Percentiles rank a stretch among this genome's conserved stretches.
Conservation (phyloP, 192 early-diverging fungal genomes). For the Pilaira anomala region DNA sequence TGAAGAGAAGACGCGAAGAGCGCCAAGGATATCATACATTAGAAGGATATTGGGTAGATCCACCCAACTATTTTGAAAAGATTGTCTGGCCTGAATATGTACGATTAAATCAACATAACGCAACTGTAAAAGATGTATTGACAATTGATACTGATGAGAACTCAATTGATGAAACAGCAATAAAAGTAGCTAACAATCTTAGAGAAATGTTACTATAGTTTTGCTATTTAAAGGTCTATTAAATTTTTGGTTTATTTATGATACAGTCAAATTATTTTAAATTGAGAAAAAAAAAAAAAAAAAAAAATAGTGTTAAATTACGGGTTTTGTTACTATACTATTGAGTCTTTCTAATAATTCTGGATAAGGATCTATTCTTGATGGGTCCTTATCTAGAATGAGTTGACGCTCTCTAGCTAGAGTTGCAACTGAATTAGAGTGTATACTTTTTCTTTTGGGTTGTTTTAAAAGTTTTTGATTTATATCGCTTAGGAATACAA, state of each 20-base stretch:
- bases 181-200: background rate
- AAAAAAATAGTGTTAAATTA: constrained; percentile 7
- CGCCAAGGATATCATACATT: constrained; percentile 72
- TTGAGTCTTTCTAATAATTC: constrained; percentile 15
- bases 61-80: constrained; percentile 72
- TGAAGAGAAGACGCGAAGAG: constrained; percentile 61
- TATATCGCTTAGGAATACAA: constrained; percentile 24
- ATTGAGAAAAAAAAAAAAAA: background rate
- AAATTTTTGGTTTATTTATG: background rate
- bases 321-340: constrained; percentile 9
- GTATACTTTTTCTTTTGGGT: background rate
- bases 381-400: background rate
- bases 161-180: constrained; percentile 18
- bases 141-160: constrained; percentile 24
- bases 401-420: constrained; percentile 1
- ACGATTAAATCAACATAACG: constrained; percentile 38
- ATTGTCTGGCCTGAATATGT: constrained; percentile 78
- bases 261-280: background rate
- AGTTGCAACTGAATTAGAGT: constrained; percentile 7
- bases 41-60: constrained; percentile 75
- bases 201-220: background rate
- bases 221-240: background rate
- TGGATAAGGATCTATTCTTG: constrained; percentile 3
- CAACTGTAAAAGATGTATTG: constrained; percentile 8
- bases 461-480: background rate